Base-by-base conservation (phyloP, 2,329 filamentous ascomycete genomes). In the Pseudogymnoascus sp. region DNA sequence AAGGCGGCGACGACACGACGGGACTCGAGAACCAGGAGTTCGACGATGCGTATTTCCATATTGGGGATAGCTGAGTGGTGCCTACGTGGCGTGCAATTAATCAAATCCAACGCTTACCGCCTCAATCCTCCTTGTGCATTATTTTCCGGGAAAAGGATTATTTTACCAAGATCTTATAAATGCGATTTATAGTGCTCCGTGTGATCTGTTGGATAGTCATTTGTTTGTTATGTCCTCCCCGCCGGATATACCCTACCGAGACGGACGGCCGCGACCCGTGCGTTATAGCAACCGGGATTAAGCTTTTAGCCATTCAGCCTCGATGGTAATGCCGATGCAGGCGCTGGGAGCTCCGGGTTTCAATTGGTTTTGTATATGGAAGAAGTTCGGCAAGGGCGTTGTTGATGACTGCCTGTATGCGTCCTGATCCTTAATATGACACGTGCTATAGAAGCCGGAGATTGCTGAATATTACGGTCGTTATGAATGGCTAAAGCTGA, bases 41-140 rank as follows among this genome's bases (percentile, higher is more conserved):
- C 59, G 70, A 72, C 49, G 68, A 64, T 64, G 67, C 64, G 7
- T 73, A 71, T 62, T 73, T 73, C 40, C 66, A 64, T 5, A 33
- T 72, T 21, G 66, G 68, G 28, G 40, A 52, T 52, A 52, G 45
- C n/a, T 52, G 45, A 52, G 45, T 52, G 33, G 16, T 49, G 21
- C 14, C 45, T 25, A 52, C 45, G 45, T 52, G 45, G 45, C 12
- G 2, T 16, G 25, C n/a, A 23, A 45, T 31, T 6, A 52, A 52
- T 18, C 25, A 31, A 52, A 18, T 12, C 25, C n/a, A 3, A 52
- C 45, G 23, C 45, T 52, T 52, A 52, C 45, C 45, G 45, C 45
- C 45, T 52, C 45, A 52, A 52, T 31, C 1, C n/a, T 23, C 3
- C 25, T 31, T n/a, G 31, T 52, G 45, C 45, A 52, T 31, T 52